These are phyloP conservation scores for Mimosa bimucronata DNA, from an alignment of 306 rosid genomes.

Conservation along the genomic window DNA sequence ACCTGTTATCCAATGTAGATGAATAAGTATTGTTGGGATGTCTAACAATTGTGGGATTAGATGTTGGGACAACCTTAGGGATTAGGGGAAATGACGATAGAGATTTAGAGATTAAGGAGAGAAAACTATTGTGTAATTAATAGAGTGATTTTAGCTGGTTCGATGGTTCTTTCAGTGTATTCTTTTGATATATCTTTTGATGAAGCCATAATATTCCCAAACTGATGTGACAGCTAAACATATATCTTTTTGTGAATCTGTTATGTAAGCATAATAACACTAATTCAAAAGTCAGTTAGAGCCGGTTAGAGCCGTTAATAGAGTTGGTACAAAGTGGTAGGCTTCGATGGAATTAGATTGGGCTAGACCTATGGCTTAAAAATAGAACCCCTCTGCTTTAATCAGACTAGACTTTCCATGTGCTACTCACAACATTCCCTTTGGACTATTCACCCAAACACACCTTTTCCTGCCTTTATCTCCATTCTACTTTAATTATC, in stretches of 20 bases:
- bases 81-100: no score
- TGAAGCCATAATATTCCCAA: not conserved
- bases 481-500: slow-evolving; percentile 11
- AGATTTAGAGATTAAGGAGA: not conserved
- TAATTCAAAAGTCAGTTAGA: no score
- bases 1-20: not conserved
- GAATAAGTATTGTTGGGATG: not conserved
- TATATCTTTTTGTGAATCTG: no score
- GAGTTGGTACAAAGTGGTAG: no score
- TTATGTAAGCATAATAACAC: no score
- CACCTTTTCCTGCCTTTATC: slow-evolving; percentile 43
- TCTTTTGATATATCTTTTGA: not conserved
- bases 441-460: slow-evolving; percentile 54
- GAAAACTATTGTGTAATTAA: not conserved
- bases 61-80: not conserved
- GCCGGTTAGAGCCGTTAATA: no score
- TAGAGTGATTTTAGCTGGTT: not conserved
- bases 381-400: no score
- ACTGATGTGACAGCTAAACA: not conserved
- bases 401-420: slow-evolving; percentile 53
- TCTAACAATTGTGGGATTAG: not conserved
- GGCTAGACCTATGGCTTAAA: no score
- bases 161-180: not conserved
- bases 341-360: no score
- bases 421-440: slow-evolving; percentile 75